Evolutionary conservation across 2,329 filamentous ascomycete species (phyloP).

Genomic region (Celoporthe dispersa): DNA sequence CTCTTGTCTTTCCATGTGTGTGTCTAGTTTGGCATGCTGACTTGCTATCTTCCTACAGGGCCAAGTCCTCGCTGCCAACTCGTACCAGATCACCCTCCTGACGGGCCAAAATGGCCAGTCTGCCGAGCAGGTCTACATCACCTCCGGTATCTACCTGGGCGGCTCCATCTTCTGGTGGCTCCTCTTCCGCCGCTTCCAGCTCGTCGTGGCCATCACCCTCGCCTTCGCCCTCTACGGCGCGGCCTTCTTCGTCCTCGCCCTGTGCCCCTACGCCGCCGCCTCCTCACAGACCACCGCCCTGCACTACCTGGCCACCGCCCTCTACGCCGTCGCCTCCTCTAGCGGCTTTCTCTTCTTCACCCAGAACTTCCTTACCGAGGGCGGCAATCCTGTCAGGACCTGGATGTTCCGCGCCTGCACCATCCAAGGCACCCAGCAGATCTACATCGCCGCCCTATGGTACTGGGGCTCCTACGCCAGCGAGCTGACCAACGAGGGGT

Average conservation of each 20-base stretch:
- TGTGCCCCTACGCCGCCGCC: slow-evolving; percentile 57
- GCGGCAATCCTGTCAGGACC: slow-evolving; percentile 62
- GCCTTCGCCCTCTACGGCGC: slow-evolving; percentile 67
- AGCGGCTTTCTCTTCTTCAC: slow-evolving; percentile 69
- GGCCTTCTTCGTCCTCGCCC: slow-evolving; percentile 66
- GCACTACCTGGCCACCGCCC: slow-evolving; percentile 63
- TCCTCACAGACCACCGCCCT: slow-evolving; percentile 47
- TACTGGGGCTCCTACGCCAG: slow-evolving; percentile 62
- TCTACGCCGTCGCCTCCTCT: slow-evolving; percentile 66
- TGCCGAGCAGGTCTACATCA: slow-evolving; percentile 62
- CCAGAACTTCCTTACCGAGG: slow-evolving; percentile 67
- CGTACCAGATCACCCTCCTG: slow-evolving; percentile 70
- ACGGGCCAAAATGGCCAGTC: slow-evolving; percentile 65
- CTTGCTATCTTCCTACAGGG: slow-evolving; percentile 38
- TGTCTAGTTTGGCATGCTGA: background rate
- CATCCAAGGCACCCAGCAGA: slow-evolving; percentile 69
- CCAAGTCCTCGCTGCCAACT: slow-evolving; percentile 68
- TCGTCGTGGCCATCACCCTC: slow-evolving; percentile 60
- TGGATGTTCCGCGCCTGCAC: slow-evolving; percentile 73
- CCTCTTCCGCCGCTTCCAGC: slow-evolving; percentile 61
- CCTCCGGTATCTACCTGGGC: slow-evolving; percentile 62
- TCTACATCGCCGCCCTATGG: slow-evolving; percentile 68
- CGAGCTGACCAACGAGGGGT: slow-evolving; percentile 45
- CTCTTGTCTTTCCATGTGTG: too few species aligned
- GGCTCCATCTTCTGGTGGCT: slow-evolving; percentile 67